phyloP scores from a whole-genome alignment of 805 yeast species.

The Candida bentonensis region DNA sequence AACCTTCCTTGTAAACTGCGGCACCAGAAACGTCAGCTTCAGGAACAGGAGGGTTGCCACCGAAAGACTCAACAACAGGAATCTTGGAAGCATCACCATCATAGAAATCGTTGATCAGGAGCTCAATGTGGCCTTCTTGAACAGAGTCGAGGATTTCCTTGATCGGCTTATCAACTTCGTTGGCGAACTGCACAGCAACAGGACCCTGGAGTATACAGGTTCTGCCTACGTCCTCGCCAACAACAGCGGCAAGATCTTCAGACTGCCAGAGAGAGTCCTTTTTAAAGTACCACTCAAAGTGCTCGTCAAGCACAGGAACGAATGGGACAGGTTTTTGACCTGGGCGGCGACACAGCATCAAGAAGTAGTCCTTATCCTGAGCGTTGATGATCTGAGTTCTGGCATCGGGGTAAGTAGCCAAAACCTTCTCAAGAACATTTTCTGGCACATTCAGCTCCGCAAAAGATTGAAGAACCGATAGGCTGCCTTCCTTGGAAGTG shows the following conservation, averaged over 20 bases:
- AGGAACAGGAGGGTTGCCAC: conserved; percentile 39
- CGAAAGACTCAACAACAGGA: conserved; percentile 84
- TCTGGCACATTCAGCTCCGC: conserved; percentile 51
- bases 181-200: conserved; percentile 89
- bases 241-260: conserved; percentile 91
- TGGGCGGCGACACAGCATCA: conserved; percentile 70
- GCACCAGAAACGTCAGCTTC: conserved; percentile 18
- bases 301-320: conserved; percentile 87
- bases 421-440: conserved; percentile 42
- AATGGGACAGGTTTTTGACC: conserved; percentile 95
- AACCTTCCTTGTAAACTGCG: conserved; percentile 10
- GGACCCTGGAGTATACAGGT: conserved; percentile 99
- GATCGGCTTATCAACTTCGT: conserved; percentile 81
- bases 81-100: conserved; percentile 53
- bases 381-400: conserved; percentile 75
- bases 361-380: conserved; percentile 89
- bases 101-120: conserved; percentile 49
- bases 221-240: conserved; percentile 91
- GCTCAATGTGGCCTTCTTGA: conserved; percentile 78
- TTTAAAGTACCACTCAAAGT: conserved; percentile 92
- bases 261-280: conserved; percentile 99
- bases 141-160: conserved; percentile 76
- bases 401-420: conserved; percentile 59
- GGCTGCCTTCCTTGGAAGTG: conserved; percentile 30
- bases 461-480: conserved; percentile 64